Evolutionary conservation across 495 filamentous ascomycete species (phyloP).

Genomic region (Aspergillus sparsus): DNA sequence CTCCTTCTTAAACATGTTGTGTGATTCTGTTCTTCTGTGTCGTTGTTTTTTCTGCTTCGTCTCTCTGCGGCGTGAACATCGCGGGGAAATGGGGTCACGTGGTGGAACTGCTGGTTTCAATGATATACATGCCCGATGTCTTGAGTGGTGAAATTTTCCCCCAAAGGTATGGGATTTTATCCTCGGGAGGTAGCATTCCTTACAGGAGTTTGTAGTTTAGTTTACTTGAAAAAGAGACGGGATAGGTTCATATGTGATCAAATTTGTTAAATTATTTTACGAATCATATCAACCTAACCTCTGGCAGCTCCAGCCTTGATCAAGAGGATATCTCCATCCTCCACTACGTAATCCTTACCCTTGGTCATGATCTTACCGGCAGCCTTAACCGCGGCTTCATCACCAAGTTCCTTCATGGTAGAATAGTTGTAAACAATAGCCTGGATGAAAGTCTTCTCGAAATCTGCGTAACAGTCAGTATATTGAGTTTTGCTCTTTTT

Average conservation of each 20-base stretch:
- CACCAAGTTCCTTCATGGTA: conserved; percentile 77
- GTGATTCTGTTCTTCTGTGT: conserved; percentile 22
- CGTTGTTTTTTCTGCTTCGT: conserved; percentile 2
- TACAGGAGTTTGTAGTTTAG: no score
- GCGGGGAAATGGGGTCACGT: conserved; percentile 38
- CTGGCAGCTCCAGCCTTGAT: conserved; percentile 98
- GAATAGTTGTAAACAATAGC: conserved; percentile 84
- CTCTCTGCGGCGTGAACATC: conserved; percentile 19
- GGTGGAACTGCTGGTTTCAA: conserved; percentile 11
- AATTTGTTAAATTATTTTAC: conserved; percentile 1
- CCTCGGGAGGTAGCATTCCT: no score
- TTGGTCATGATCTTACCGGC: conserved; percentile 98
- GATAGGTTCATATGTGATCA: conserved; percentile 1
- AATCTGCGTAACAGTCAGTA: conserved; percentile 53
- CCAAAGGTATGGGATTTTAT: no score
- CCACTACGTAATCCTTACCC: conserved; percentile 89
- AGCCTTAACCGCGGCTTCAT: conserved; percentile 85
- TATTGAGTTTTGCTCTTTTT: background rate
- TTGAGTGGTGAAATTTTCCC: no score
- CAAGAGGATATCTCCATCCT: conserved; percentile 63
- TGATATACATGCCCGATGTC: background rate
- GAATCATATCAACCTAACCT: conserved; percentile 46
- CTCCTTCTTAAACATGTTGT: conserved; percentile 90
- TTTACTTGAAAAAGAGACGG: no score
- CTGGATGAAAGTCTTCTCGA: conserved; percentile 99